Evolutionary conservation across 1,284 basidiomycete genomes (phyloP), one percentile per base, ranked within the genome.

Genomic region (Pascua sp.): DNA sequence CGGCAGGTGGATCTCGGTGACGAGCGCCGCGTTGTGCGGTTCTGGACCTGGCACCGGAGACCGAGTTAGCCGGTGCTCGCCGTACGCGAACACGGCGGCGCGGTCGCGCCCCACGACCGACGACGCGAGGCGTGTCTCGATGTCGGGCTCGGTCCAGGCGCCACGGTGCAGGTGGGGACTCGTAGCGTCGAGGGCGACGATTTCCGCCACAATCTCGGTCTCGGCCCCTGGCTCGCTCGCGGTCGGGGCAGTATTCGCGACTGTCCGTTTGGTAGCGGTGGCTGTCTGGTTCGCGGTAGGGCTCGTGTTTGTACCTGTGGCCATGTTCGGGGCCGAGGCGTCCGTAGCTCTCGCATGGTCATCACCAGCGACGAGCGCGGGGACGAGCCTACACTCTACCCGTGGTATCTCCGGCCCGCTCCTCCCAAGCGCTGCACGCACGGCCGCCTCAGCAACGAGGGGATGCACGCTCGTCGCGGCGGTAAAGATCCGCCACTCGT

Each of bases 401-500:
- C 8, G 3, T 0, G 24, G 12, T 1, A 12, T 1, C 4, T 37
- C 42, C 1, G 32, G 16, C 2, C 48, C 43, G 1, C 51, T 39
- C n/a, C 42, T 44, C 7, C 43, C 56, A 8, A 32, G 24, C 24
- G 24, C 24, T 11, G 51, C 56, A 1, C 18, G 43, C 16, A 58
- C 47, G 15, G 52, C 52, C 2, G 51, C 56, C 1, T 24, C 9
- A 4, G 57, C 57, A 2, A 59, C 3, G 2, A 10, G 13, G 11
- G 18, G 17, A 8, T 42, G n/a, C 2, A 59, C 7, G 8, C n/a
- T 36, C 7, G 18, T 38, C 24, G 24, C 24, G n/a, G 57, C 49
- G 5, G 43, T 59, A 15, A 59, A 59, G 32, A 55, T 51, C 12
- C 37, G 36, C 57, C 57, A 55, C 46, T 59, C 57, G 49, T 51